Evolutionary conservation across 139 green algal genomes (phyloP).

Genomic region (Mesotaenium endlicherianum): DNA sequence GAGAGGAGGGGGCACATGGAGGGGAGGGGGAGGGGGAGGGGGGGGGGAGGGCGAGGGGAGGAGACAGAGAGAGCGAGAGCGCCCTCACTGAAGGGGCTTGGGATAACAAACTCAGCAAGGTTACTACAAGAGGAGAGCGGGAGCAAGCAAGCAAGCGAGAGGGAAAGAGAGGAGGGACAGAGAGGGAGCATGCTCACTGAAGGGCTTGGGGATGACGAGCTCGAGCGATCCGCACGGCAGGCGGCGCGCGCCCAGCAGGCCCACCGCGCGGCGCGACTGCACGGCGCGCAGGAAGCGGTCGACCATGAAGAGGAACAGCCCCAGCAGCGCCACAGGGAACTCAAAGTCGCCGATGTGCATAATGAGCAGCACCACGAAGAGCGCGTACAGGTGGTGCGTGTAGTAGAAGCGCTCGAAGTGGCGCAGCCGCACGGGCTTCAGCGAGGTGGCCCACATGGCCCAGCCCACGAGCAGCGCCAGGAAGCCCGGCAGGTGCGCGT

Average conservation of each 20-base stretch:
- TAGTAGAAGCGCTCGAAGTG: neutral
- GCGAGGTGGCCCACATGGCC: neutral
- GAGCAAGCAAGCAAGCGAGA: neutral
- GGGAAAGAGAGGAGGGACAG: neutral
- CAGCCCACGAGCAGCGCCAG: neutral
- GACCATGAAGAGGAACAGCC: neutral
- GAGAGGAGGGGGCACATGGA: too few relatives aligned
- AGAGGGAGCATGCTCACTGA: neutral
- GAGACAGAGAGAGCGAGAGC: too few relatives aligned
- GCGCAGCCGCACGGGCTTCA: neutral
- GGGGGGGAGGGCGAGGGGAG: neutral
- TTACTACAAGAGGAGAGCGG: too few relatives aligned
- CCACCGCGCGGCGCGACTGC: neutral
- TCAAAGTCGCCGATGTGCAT: conserved; percentile 4
- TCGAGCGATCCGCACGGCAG: neutral
- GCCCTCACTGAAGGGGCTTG: too few relatives aligned
- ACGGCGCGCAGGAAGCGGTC: neutral
- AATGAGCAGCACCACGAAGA: neutral
- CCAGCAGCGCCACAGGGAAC: neutral
- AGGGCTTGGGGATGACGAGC: neutral
- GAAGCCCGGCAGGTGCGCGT: neutral
- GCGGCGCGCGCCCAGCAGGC: neutral
- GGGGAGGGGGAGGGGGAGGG: neutral
- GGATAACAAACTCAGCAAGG: too few relatives aligned
- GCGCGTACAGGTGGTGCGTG: neutral